A percentile compares a stretch with the other conserved stretches of the same genome.
Conservation (phyloP, 75 land plant genomes). For the Selaginella moellendorffii region DNA sequence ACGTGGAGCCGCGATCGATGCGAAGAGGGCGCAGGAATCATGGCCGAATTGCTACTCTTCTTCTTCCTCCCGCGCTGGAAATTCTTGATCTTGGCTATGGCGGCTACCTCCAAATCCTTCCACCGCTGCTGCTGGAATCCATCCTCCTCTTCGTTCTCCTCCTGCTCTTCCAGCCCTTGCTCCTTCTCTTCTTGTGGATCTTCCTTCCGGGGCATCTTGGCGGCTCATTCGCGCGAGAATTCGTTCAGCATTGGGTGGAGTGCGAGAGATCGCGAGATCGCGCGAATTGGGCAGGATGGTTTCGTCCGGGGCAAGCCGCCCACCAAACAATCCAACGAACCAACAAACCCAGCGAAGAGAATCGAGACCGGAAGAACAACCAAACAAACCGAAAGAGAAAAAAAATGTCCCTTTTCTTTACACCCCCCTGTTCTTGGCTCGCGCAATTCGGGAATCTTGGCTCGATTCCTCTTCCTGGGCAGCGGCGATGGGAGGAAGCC, state of each 20-base stretch:
- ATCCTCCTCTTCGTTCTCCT: not conserved
- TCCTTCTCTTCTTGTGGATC: not conserved
- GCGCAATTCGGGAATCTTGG: too few species aligned
- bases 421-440: too few species aligned
- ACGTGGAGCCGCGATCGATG: conserved; percentile 31
- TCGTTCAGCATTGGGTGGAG: not conserved
- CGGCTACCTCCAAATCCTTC: too few species aligned
- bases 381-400: too few species aligned
- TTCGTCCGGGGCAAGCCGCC: not conserved
- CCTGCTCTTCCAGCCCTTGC: not conserved
- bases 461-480: too few species aligned
- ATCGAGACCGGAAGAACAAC: too few species aligned
- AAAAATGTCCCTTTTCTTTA: too few species aligned
- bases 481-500: too few species aligned
- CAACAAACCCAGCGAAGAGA: not conserved
- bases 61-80: not conserved
- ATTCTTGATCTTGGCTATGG: not conserved
- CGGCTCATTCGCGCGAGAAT: not conserved
- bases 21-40: not conserved
- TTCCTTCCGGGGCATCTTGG: not conserved
- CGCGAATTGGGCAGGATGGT: not conserved
- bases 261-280: too few species aligned
- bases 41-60: not conserved
- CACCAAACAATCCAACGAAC: too few species aligned
- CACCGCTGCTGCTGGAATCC: not conserved